Evolutionary conservation across 805 yeast genomes (phyloP).

Genomic region (Kockiozyma suomiensis): DNA sequence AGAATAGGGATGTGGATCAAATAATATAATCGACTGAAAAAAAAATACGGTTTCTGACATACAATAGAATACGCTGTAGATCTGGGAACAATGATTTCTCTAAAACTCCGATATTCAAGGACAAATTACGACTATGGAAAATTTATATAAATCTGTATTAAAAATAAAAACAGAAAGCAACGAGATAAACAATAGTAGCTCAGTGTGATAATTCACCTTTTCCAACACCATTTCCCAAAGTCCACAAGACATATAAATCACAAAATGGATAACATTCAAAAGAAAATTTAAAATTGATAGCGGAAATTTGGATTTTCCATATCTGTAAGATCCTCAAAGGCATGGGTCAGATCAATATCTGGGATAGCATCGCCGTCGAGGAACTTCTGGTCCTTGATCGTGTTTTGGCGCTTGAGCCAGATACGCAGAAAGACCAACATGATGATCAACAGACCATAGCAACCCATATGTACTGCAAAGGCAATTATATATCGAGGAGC

Average conservation of each 20-base stretch:
- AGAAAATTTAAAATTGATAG: background rate
- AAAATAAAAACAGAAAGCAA: too few species aligned
- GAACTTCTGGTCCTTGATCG: conserved; percentile 1
- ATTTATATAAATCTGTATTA: too few species aligned
- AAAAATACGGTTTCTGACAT: too few species aligned
- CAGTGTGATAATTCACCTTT: background rate
- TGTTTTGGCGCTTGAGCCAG: conserved; percentile 20
- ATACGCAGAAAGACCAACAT: conserved; percentile 12
- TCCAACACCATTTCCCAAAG: background rate
- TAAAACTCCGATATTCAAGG: too few species aligned
- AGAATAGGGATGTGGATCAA: too few species aligned
- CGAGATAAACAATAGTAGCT: too few species aligned
- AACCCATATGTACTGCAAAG: conserved; percentile 23
- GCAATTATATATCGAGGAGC: conserved; percentile 52
- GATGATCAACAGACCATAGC: conserved; percentile 16
- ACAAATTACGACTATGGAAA: too few species aligned
- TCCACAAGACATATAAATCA: background rate
- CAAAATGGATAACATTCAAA: background rate
- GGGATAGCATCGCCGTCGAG: conserved; percentile 5
- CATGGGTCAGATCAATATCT: conserved; percentile 18
- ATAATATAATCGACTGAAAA: too few species aligned
- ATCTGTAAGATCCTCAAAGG: conserved; percentile 24
- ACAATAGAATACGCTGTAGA: too few species aligned
- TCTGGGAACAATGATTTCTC: too few species aligned
- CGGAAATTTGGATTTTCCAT: conserved; percentile 17